These are phyloP conservation scores for Camptophora hylomeconis DNA, from an alignment of 2,329 filamentous ascomycete genomes.

Conservation along the genomic window DNA sequence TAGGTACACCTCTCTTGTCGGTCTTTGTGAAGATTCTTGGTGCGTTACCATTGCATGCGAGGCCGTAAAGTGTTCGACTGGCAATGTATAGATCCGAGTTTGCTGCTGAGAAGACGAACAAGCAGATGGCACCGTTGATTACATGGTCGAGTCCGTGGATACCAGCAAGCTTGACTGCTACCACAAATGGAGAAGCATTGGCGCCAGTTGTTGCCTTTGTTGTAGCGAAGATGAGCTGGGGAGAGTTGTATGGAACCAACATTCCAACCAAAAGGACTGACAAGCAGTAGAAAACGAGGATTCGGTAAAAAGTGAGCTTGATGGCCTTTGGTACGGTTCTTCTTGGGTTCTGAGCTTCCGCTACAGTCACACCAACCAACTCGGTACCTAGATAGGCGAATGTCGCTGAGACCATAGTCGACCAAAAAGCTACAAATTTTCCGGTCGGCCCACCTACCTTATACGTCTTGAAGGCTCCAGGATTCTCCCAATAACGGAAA, in stretches of 20 bases:
- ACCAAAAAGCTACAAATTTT: conserved; percentile 42
- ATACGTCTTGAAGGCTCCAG: conserved; percentile 44
- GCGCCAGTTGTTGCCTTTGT: conserved; percentile 29
- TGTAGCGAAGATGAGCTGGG: conserved; percentile 49
- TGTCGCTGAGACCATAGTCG: conserved; percentile 58
- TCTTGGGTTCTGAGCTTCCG: conserved; percentile 67
- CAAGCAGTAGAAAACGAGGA: conserved; percentile 66
- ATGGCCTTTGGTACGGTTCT: conserved; percentile 65
- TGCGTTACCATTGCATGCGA: conserved; percentile 59
- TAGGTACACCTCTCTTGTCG: conserved; percentile 57
- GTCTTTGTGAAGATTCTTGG: conserved; percentile 60
- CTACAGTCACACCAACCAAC: conserved; percentile 64
- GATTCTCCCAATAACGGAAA: conserved; percentile 53
- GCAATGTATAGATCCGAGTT: conserved; percentile 46
- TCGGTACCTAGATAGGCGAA: conserved; percentile 71
- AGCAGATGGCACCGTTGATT: conserved; percentile 44
- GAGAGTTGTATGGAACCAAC: conserved; percentile 59
- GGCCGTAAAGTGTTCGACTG: conserved; percentile 49
- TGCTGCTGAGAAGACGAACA: conserved; percentile 43
- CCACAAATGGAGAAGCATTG: conserved; percentile 49
- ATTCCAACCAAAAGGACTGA: conserved; percentile 64
- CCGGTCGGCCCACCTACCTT: conserved; percentile 33
- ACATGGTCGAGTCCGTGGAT: conserved; percentile 43
- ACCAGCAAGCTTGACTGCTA: conserved; percentile 45
- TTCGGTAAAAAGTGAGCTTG: conserved; percentile 69